Base-by-base conservation (phyloP, 306 rosid species). In the Vigna radiata region DNA sequence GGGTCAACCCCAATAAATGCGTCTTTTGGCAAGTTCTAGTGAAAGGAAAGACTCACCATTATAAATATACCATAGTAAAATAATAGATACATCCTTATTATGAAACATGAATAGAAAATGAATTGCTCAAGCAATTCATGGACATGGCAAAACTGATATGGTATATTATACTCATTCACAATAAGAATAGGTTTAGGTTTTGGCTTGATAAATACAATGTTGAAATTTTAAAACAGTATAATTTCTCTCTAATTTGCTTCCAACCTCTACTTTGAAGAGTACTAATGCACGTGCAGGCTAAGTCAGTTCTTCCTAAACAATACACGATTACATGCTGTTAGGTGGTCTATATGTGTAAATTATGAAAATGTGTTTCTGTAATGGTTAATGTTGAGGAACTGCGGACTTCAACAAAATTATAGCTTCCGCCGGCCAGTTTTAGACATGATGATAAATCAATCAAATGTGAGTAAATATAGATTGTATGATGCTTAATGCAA, bases 1-100 rank as follows among this genome's bases (percentile, higher is more conserved):
- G 97, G 92, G 81, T 96, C 99, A 67, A 96, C 90, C 77, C 99
- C 99, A 80, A 92, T 62, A 58, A 89, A 85, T 9, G 94, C 91
- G 66, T 74, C 89, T 59, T 81, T 83, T 5, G 89, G 89, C 70
- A 96, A 85, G 85, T 92, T 92, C 99, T 96, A 64, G 60, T 13
- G 68, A 27, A 71, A 65, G 15, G 61, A 84, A 77, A 84, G 75
- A 70, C 41, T 23, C 21, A 3, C 79, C 23, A 82, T 82, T 64
- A 79, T 63, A 52, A 46, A 65, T 44, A 61, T 37, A 48, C 53
- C 70, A 68, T 19, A 23, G 61, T 17, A 29, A 72, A 77, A 72
- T 12, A 58, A 72, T 21, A 77, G 5, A 70, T 63, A 77, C 58
- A 72, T 12, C 47, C 55, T 6, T 53, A 46, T 62, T 19, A 72